Evolutionary conservation across 2,329 filamentous ascomycete genomes (phyloP).

Genomic region (Aspergillus fischeri): DNA sequence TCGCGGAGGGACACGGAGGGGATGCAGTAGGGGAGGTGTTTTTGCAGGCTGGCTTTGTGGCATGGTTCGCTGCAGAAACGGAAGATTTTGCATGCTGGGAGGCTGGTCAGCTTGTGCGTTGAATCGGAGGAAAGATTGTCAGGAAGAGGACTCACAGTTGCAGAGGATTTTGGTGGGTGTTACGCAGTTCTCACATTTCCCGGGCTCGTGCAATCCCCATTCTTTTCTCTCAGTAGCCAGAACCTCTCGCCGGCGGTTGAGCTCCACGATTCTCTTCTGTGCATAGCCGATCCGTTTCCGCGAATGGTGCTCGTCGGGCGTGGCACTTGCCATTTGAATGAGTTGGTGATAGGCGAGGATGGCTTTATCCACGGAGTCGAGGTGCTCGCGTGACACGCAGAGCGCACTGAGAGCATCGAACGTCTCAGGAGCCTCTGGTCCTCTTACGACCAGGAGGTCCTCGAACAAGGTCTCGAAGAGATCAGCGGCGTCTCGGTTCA

Average conservation of each 20-base stretch:
- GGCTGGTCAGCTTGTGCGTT: not conserved
- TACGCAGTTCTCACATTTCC: conserved; percentile 20
- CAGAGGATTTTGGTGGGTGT: conserved; percentile 20
- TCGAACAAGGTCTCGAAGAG: conserved; percentile 25
- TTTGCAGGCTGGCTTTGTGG: conserved; percentile 12
- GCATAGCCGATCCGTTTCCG: conserved; percentile 24
- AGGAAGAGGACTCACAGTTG: conserved; percentile 18
- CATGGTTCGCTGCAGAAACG: conserved; percentile 27
- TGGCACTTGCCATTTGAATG: conserved; percentile 21
- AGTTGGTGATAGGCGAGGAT: conserved; percentile 27
- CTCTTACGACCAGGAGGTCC: conserved; percentile 22
- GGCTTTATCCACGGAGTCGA: conserved; percentile 26
- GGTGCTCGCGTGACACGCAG: conserved; percentile 25
- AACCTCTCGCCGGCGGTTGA: conserved; percentile 23
- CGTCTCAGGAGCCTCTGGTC: conserved; percentile 23
- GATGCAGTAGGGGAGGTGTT: conserved; percentile 22
- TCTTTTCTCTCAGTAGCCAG: conserved; percentile 22
- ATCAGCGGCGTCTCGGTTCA: conserved; percentile 25
- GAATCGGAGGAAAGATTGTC: not conserved
- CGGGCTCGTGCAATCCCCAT: conserved; percentile 23
- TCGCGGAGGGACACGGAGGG: conserved; percentile 28
- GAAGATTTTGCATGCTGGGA: conserved; percentile 25
- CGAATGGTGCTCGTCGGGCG: conserved; percentile 22
- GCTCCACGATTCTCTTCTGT: conserved; percentile 23
- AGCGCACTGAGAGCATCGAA: conserved; percentile 29